These are phyloP conservation scores for Thelonectria rubi DNA, from an alignment of 2,329 filamentous ascomycete genomes.

Conservation along the genomic window DNA sequence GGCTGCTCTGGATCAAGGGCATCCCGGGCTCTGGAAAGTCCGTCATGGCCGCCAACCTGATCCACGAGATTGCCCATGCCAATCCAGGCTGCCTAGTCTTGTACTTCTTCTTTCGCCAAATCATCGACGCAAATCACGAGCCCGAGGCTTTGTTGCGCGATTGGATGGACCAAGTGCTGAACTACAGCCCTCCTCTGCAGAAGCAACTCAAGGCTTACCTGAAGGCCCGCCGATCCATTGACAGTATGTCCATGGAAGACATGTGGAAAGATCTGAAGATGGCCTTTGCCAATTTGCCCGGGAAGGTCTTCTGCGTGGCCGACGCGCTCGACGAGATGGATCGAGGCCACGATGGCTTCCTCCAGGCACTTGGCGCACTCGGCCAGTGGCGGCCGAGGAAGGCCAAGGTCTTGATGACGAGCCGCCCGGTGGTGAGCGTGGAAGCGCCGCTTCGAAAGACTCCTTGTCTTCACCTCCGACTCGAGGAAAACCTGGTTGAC, in stretches of 20 bases:
- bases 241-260: conserved; percentile 5
- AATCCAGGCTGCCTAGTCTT: conserved; percentile 40
- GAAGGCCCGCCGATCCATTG: background rate
- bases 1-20: conserved; percentile 34
- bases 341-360: conserved; percentile 43
- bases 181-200: conserved; percentile 45
- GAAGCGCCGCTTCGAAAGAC: conserved; percentile 43
- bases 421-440: conserved; percentile 47
- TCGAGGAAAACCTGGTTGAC: conserved; percentile 49
- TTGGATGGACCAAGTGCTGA: conserved; percentile 47
- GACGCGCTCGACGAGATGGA: conserved; percentile 60
- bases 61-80: conserved; percentile 17
- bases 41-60: conserved; percentile 44
- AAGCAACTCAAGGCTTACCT: conserved; percentile 30
- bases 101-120: conserved; percentile 52
- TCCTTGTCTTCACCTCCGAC: conserved; percentile 43
- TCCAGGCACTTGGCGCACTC: conserved; percentile 45
- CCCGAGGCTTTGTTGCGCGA: conserved; percentile 45
- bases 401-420: conserved; percentile 55
- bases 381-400: conserved; percentile 41
- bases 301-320: conserved; percentile 49
- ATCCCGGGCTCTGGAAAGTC: conserved; percentile 52
- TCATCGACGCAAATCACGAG: conserved; percentile 48
- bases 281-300: background rate
- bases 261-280: conserved; percentile 5